Conservation (phyloP, 2,329 filamentous ascomycete species). For the Amauroascus niger region DNA sequence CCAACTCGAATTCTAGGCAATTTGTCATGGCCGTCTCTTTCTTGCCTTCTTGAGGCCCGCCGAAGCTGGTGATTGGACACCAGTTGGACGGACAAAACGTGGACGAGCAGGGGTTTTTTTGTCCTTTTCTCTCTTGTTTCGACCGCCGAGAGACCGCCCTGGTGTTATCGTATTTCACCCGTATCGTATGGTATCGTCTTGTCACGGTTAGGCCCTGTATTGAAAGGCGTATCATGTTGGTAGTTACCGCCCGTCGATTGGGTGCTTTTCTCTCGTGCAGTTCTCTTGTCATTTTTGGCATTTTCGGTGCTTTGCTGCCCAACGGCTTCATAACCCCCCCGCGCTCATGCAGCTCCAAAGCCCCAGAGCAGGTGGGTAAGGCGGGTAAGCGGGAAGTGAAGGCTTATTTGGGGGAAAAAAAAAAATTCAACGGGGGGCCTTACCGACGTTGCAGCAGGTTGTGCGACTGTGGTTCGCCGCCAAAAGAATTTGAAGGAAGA, state of each 20-base stretch:
- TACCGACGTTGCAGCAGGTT: constrained; percentile 4
- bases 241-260: not conserved
- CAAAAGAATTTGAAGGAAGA: not conserved
- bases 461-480: not conserved
- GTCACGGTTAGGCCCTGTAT: not conserved
- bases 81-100: constrained; percentile 13
- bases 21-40: not conserved
- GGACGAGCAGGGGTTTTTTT: constrained; percentile 10
- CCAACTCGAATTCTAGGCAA: too few relatives aligned
- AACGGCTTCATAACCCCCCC: constrained; percentile 5
- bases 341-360: constrained; percentile 1
- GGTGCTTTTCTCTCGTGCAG: not conserved
- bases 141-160: not conserved
- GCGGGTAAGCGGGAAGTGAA: constrained; percentile 8
- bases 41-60: not conserved
- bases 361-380: not conserved
- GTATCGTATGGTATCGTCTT: constrained; percentile 4
- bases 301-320: constrained; percentile 1
- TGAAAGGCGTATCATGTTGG: not conserved
- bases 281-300: not conserved
- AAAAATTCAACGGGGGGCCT: not conserved
- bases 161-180: constrained; percentile 6
- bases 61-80: constrained; percentile 5
- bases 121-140: not conserved
- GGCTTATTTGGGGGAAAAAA: not conserved